A percentile compares a stretch with the other conserved stretches of the same genome.
Conservation (phyloP, 495 filamentous ascomycete genomes). For the Penicillium lividum region DNA sequence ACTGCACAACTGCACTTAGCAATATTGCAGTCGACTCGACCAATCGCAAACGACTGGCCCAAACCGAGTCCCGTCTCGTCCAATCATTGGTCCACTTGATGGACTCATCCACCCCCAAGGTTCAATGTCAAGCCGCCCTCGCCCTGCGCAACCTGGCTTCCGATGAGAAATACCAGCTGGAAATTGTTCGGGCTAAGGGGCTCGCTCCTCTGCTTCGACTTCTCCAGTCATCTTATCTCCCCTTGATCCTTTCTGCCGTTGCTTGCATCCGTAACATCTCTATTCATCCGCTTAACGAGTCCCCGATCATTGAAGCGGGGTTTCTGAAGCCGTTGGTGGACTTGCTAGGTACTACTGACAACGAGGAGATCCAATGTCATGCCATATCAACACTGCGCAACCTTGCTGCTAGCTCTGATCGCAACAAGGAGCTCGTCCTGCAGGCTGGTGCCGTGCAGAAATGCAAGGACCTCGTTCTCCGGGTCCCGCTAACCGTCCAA, state of each 20-base stretch:
- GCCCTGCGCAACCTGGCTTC: constrained; percentile 94
- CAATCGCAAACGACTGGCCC: constrained; percentile 86
- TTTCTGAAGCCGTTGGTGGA: constrained; percentile 94
- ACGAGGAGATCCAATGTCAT: constrained; percentile 98
- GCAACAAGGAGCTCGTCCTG: constrained; percentile 93
- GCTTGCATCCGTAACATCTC: constrained; percentile 99
- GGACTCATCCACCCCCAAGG: constrained; percentile 95
- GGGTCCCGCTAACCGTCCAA: constrained; percentile 91
- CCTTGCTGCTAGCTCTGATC: constrained; percentile 91
- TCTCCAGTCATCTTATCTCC: constrained; percentile 90
- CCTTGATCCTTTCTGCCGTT: constrained; percentile 93
- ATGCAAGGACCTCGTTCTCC: constrained; percentile 93
- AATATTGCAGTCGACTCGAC: constrained; percentile 95
- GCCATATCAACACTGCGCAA: constrained; percentile 97
- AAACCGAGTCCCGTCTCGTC: constrained; percentile 84
- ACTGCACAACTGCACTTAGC: constrained; percentile 96
- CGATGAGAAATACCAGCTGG: constrained; percentile 97
- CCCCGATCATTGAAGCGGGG: constrained; percentile 97
- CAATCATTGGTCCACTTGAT: constrained; percentile 93
- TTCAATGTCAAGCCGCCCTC: constrained; percentile 95
- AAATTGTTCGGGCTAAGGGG: constrained; percentile 88
- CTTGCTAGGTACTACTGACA: constrained; percentile 89
- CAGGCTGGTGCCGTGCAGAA: constrained; percentile 97
- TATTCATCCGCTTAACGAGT: constrained; percentile 97
- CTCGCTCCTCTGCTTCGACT: constrained; percentile 82